A percentile compares a stretch with the other conserved stretches of the same genome.
phyloP scores from a whole-genome alignment of 768 basidiomycete species.

The Amanita jacksonii region DNA sequence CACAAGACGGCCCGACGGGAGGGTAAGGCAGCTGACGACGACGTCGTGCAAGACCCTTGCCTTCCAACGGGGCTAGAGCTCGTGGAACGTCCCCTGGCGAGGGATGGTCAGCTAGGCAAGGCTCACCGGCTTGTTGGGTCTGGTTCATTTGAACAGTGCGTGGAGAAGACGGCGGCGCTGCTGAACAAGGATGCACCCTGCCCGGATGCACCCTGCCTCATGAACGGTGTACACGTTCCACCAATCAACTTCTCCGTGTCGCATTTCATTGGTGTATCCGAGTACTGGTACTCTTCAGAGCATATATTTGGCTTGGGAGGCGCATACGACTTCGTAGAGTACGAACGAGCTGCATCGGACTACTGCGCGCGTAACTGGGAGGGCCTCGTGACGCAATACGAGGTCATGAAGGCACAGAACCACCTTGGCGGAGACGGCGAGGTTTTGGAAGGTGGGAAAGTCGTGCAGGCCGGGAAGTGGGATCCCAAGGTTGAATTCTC shows the following conservation, averaged over 20 bases:
- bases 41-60: constrained; percentile 75
- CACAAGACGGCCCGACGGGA: constrained; percentile 35
- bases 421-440: constrained; percentile 56
- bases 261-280: constrained; percentile 93
- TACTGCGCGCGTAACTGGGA: constrained; percentile 82
- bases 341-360: constrained; percentile 82
- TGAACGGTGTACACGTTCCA: constrained; percentile 91
- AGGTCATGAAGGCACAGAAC: constrained; percentile 36
- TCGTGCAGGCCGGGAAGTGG: constrained; percentile 63
- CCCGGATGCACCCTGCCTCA: constrained; percentile 77
- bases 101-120: constrained; percentile 34
- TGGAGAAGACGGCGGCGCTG: constrained; percentile 60
- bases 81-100: constrained; percentile 39
- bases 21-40: constrained; percentile 19
- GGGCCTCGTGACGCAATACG: constrained; percentile 61
- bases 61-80: constrained; percentile 69
- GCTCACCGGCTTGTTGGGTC: constrained; percentile 69
- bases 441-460: constrained; percentile 45
- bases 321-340: constrained; percentile 92
- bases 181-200: constrained; percentile 83
- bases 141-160: constrained; percentile 83
- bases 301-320: constrained; percentile 94
- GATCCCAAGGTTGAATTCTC: constrained; percentile 68
- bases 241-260: constrained; percentile 90
- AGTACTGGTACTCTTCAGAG: constrained; percentile 99